Evolutionary conservation across 805 yeast species (phyloP).

Genomic region (Pichia cabralensis): DNA sequence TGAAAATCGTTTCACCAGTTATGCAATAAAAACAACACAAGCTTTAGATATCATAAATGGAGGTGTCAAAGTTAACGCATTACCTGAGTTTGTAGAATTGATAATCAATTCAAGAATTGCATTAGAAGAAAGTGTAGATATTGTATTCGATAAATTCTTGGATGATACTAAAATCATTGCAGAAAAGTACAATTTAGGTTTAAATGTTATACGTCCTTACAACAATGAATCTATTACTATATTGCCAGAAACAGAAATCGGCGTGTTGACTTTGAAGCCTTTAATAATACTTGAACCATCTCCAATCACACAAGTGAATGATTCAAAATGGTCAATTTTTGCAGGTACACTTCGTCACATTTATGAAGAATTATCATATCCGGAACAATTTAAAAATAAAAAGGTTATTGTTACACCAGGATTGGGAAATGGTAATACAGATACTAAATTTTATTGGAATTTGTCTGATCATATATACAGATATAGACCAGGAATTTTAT

Average conservation of each 20-base stretch:
- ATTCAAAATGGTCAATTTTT: conserved; percentile 34
- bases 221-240: conserved; percentile 14
- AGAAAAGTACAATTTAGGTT: conserved; percentile 26
- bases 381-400: conserved; percentile 20
- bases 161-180: conserved; percentile 27
- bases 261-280: conserved; percentile 14
- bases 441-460: conserved; percentile 54
- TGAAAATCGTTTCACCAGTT: conserved; percentile 23
- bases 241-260: conserved; percentile 20
- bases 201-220: conserved; percentile 6
- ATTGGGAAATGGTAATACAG: conserved; percentile 61
- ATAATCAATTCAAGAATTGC: conserved; percentile 38
- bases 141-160: conserved; percentile 27
- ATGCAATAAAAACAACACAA: conserved; percentile 36
- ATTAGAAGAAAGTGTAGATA: conserved; percentile 30
- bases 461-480: conserved; percentile 52
- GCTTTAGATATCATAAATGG: conserved; percentile 38
- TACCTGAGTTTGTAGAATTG: conserved; percentile 38
- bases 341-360: conserved; percentile 37
- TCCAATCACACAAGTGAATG: conserved; percentile 48
- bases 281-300: conserved; percentile 30
- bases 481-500: conserved; percentile 38
- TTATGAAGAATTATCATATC: conserved; percentile 34
- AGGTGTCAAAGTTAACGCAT: conserved; percentile 40
- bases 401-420: conserved; percentile 43